A percentile compares a stretch with the other conserved stretches of the same genome.
phyloP scores from a whole-genome alignment of 1,284 basidiomycete genomes.

The Inonotus obliquus region DNA sequence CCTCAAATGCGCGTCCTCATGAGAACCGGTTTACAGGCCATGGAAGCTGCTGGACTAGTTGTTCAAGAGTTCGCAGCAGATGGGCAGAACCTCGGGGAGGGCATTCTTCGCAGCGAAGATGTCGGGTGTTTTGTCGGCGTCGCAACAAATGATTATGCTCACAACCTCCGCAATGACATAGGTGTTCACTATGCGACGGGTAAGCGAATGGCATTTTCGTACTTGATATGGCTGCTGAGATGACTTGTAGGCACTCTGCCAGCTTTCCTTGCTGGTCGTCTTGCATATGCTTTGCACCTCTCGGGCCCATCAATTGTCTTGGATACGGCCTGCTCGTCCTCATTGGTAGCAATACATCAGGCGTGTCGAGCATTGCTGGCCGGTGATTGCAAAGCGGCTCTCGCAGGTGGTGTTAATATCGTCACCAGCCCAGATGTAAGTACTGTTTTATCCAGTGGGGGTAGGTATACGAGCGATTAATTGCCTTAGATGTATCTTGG shows the following conservation, averaged over 20 bases:
- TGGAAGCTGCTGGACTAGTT: slow-evolving; percentile 67
- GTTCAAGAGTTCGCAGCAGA: slow-evolving; percentile 39
- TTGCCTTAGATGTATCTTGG: slow-evolving; percentile 58
- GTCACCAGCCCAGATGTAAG: slow-evolving; percentile 68
- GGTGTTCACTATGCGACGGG: slow-evolving; percentile 71
- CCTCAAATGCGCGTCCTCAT: slow-evolving; percentile 68
- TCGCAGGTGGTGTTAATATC: slow-evolving; percentile 71
- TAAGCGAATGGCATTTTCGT: slow-evolving; percentile 26
- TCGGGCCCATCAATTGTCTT: slow-evolving; percentile 65
- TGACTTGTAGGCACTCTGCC: slow-evolving; percentile 51
- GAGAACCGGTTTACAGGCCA: slow-evolving; percentile 59
- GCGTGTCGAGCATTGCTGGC: slow-evolving; percentile 59
- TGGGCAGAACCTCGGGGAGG: background rate
- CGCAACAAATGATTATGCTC: slow-evolving; percentile 63
- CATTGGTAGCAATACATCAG: slow-evolving; percentile 60
- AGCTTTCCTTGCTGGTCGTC: slow-evolving; percentile 64
- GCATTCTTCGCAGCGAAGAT: slow-evolving; percentile 10
- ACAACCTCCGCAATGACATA: slow-evolving; percentile 56
- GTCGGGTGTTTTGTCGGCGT: slow-evolving; percentile 63
- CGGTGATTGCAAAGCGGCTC: slow-evolving; percentile 59
- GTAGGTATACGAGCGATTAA: background rate
- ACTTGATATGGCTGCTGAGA: background rate
- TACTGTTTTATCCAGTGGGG: slow-evolving; percentile 4
- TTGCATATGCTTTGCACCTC: slow-evolving; percentile 63
- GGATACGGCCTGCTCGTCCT: slow-evolving; percentile 72